These are phyloP conservation scores for Jacaranda mimosifolia DNA, from an alignment of 257 asterid species.

Conservation along the genomic window DNA sequence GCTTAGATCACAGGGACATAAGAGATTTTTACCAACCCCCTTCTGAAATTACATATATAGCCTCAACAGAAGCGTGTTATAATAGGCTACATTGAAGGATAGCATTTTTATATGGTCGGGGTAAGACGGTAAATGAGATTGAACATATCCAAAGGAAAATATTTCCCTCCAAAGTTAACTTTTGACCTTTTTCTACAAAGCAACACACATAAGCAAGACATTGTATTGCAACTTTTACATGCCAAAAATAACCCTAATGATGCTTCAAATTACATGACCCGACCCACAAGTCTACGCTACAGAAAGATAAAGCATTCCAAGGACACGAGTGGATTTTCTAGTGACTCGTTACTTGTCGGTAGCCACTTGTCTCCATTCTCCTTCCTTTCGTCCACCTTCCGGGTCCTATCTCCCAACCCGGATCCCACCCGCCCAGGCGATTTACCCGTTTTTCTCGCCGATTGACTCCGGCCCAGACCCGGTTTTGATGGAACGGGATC, in stretches of 20 bases:
- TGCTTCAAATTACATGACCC: constrained; percentile 8
- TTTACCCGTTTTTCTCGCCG: constrained; percentile 60
- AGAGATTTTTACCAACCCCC: too few species aligned
- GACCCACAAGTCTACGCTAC: constrained; percentile 30
- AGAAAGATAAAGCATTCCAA: constrained; percentile 93
- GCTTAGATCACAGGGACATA: too few species aligned
- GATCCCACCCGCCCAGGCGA: constrained; percentile 72
- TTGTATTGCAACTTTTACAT: constrained; percentile 7
- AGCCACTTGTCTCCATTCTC: constrained; percentile 51
- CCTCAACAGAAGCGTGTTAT: too few species aligned
- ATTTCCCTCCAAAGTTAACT: constrained; percentile 40
- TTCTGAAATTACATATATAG: too few species aligned
- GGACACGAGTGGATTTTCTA: constrained; percentile 96
- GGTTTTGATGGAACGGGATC: constrained; percentile 42
- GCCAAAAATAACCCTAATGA: constrained; percentile 38
- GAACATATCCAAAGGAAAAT: neutral
- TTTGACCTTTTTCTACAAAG: constrained; percentile 48
- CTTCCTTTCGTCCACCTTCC: constrained; percentile 47
- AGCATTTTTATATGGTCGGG: neutral
- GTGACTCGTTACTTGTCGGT: constrained; percentile 64
- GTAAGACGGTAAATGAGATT: neutral
- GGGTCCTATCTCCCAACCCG: constrained; percentile 57
- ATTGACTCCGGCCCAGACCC: constrained; percentile 54
- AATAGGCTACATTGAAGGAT: too few species aligned
- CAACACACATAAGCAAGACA: constrained; percentile 13